phyloP scores from a whole-genome alignment of 768 basidiomycete species.

The Amanita fuliginea region DNA sequence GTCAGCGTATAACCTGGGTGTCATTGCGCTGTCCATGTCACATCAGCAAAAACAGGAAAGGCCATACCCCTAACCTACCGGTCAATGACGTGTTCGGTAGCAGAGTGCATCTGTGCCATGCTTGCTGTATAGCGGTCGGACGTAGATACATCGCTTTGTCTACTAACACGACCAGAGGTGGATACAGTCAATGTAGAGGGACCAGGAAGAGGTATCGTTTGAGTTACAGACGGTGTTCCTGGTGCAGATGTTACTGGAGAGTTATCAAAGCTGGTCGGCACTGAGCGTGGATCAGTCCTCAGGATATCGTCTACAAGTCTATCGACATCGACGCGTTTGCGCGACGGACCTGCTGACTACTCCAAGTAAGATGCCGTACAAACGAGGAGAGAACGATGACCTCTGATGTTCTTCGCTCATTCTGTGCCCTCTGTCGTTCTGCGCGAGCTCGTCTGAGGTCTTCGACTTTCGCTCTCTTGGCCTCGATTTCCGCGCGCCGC shows the following conservation, averaged over 20 bases:
- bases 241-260: conserved; percentile 67
- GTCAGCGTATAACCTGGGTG: conserved; percentile 58
- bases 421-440: conserved; percentile 49
- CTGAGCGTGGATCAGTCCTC: conserved; percentile 26
- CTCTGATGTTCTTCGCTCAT: conserved; percentile 29
- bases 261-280: conserved; percentile 48
- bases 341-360: conserved; percentile 29
- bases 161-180: conserved; percentile 53
- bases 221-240: conserved; percentile 48
- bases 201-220: conserved; percentile 23
- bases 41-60: conserved; percentile 1
- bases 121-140: conserved; percentile 35
- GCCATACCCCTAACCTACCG: conserved; percentile 31
- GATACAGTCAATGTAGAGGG: conserved; percentile 24
- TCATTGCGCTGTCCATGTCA: conserved; percentile 38
- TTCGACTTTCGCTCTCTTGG: conserved; percentile 79
- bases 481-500: conserved; percentile 82
- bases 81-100: conserved; percentile 60
- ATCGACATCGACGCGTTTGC: conserved; percentile 44
- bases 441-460: conserved; percentile 73
- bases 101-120: conserved; percentile 33
- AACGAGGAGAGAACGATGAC: conserved; percentile 15
- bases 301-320: conserved; percentile 60
- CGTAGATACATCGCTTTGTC: conserved; percentile 50
- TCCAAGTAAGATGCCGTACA: conserved; percentile 1